Percentiles rank a stretch among this genome's conserved stretches.
Conservation (phyloP, 2,329 filamentous ascomycete species). For the Fusarium irregulare region DNA sequence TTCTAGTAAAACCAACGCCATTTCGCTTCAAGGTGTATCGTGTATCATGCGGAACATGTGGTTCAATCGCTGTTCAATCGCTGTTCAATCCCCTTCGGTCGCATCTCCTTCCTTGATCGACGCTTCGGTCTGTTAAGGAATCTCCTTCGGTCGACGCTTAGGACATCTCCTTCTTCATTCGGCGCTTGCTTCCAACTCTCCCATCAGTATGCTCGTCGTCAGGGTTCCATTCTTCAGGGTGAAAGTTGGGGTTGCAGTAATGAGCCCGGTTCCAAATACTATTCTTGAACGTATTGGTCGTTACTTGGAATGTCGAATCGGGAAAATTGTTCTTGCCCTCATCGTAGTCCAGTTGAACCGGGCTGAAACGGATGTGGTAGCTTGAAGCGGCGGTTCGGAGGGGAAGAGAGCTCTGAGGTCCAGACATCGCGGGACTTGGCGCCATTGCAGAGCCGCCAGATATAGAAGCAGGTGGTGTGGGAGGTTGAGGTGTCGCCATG, state of each 20-base stretch:
- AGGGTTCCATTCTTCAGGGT: slow-evolving; percentile 58
- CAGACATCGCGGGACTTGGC: slow-evolving; percentile 37
- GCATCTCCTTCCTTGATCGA: no score
- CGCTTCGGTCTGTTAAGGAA: neutral
- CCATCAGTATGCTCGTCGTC: slow-evolving; percentile 53
- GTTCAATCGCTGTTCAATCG: neutral
- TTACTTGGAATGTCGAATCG: slow-evolving; percentile 60
- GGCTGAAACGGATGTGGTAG: slow-evolving; percentile 62
- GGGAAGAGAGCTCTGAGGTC: slow-evolving; percentile 23
- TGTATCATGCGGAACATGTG: neutral
- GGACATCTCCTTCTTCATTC: slow-evolving; percentile 38
- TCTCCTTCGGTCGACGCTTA: neutral
- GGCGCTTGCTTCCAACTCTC: slow-evolving; percentile 45
- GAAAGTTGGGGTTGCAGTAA: slow-evolving; percentile 70
- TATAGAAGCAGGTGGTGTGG: slow-evolving; percentile 50
- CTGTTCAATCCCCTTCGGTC: no score
- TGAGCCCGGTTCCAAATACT: slow-evolving; percentile 75
- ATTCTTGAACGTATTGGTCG: slow-evolving; percentile 72
- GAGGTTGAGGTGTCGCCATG: slow-evolving; percentile 48
- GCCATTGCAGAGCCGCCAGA: slow-evolving; percentile 39
- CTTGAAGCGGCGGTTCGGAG: slow-evolving; percentile 31
- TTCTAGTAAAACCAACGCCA: slow-evolving; percentile 13
- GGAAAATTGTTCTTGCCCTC: slow-evolving; percentile 57
- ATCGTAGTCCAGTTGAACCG: slow-evolving; percentile 59
- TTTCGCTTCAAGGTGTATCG: neutral